These are phyloP conservation scores for Phytophthora sansomeana DNA, from an alignment of 352 stramenopile species.

Conservation along the genomic window DNA sequence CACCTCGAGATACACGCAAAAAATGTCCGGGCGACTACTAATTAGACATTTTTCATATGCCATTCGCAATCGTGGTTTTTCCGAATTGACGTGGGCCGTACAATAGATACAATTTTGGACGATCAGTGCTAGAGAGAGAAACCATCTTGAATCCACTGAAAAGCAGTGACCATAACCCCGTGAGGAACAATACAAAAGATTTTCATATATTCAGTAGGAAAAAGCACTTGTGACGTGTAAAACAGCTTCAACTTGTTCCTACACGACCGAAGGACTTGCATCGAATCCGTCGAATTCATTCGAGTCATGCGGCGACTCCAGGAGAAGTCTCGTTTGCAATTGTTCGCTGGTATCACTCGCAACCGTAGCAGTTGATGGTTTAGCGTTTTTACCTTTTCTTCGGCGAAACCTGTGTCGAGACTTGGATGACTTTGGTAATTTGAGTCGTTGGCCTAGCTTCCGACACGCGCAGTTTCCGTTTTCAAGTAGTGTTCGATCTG, in stretches of 20 bases:
- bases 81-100: constrained; percentile 35
- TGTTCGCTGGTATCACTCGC: constrained; percentile 28
- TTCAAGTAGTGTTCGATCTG: constrained; percentile 49
- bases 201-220: too few relatives aligned
- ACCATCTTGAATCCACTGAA: constrained; percentile 2
- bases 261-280: constrained; percentile 13
- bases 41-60: not conserved
- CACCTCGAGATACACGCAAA: constrained; percentile 3
- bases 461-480: constrained; percentile 60
- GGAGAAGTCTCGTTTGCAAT: constrained; percentile 57
- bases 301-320: constrained; percentile 44
- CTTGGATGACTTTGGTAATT: constrained; percentile 44
- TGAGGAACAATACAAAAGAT: too few relatives aligned
- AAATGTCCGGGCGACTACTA: not conserved
- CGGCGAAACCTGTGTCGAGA: constrained; percentile 45
- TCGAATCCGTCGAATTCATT: constrained; percentile 62
- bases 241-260: constrained; percentile 8
- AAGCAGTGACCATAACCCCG: too few relatives aligned
- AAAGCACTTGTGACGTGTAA: not conserved
- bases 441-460: constrained; percentile 64
- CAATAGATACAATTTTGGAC: constrained; percentile 20
- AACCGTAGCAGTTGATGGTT: constrained; percentile 22
- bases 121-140: constrained; percentile 1
- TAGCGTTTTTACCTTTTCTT: constrained; percentile 42
- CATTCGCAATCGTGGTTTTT: constrained; percentile 13